These are phyloP conservation scores for Saccharomycopsis capsularis DNA, from an alignment of 805 yeast genomes.

Conservation along the genomic window DNA sequence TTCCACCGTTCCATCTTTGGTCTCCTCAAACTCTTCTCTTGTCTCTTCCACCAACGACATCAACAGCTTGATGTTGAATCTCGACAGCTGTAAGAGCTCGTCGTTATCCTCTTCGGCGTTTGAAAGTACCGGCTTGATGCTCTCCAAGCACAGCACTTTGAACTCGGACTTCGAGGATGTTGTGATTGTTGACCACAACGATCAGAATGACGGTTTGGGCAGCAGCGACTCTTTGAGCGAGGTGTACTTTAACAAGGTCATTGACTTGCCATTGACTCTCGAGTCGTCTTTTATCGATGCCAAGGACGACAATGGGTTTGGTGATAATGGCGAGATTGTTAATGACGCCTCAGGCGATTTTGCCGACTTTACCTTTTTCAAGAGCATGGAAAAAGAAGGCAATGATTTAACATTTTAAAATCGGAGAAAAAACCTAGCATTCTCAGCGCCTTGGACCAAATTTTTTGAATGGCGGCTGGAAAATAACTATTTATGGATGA, in stretches of 20 bases:
- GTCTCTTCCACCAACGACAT: constrained; percentile 2
- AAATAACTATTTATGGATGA: too few species aligned
- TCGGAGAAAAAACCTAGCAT: too few species aligned
- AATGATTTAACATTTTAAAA: too few species aligned
- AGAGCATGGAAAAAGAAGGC: too few species aligned
- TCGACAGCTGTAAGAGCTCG: neutral
- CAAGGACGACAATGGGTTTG: neutral
- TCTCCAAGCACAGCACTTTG: constrained; percentile 7
- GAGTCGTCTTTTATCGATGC: neutral
- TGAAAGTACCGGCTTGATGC: neutral
- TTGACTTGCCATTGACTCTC: neutral
- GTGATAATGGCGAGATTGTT: neutral
- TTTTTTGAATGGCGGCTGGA: too few species aligned
- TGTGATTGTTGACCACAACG: neutral
- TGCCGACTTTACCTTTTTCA: constrained; percentile 16
- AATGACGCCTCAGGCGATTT: neutral
- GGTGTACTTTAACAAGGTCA: neutral
- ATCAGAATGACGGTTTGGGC: neutral
- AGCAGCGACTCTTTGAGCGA: neutral
- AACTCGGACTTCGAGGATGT: constrained; percentile 5
- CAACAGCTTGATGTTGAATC: constrained; percentile 1
- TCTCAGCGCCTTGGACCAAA: too few species aligned
- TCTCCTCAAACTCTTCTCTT: constrained; percentile 8
- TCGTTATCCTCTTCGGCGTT: neutral
- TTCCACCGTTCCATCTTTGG: constrained; percentile 8